Conservation (phyloP, 176 grass and related monocot species). For the Eleusine indica region DNA sequence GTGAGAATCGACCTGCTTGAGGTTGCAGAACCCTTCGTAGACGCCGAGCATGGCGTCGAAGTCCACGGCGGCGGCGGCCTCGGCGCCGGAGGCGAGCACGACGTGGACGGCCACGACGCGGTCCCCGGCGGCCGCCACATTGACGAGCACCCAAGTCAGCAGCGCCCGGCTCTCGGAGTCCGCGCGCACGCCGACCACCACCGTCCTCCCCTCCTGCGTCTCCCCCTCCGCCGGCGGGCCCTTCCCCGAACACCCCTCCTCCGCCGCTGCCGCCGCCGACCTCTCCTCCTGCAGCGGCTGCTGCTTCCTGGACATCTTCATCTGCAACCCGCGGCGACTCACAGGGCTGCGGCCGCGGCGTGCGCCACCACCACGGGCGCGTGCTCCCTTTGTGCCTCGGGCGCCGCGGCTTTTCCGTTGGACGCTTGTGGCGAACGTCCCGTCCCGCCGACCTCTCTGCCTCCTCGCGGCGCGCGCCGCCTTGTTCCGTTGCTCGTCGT, state of each 20-base stretch:
- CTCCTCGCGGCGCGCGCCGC: conserved; percentile 19
- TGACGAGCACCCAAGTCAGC: conserved; percentile 91
- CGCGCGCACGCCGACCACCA: conserved; percentile 74
- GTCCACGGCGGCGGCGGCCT: conserved; percentile 49
- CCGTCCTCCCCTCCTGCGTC: conserved; percentile 47
- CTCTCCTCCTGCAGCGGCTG: neutral
- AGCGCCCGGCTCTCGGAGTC: conserved; percentile 77
- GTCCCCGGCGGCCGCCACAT: conserved; percentile 64
- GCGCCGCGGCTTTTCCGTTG: conserved; percentile 4
- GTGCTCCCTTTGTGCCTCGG: conserved; percentile 11
- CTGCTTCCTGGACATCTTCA: conserved; percentile 51
- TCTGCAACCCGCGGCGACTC: neutral
- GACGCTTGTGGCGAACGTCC: conserved; percentile 38
- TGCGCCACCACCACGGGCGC: neutral
- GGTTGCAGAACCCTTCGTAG: conserved; percentile 88
- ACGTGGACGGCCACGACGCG: conserved; percentile 86
- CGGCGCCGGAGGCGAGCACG: conserved; percentile 42
- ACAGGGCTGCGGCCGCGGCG: neutral
- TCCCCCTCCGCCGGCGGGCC: neutral
- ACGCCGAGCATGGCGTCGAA: conserved; percentile 87
- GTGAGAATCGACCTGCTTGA: conserved; percentile 74
- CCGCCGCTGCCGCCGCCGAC: neutral
- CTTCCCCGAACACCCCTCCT: conserved; percentile 22
- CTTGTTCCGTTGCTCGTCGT: conserved; percentile 33
- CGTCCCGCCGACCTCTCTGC: neutral